These are phyloP conservation scores for Magnusiomyces paraingens DNA, from an alignment of 1,139 yeast genomes.

Conservation along the genomic window DNA sequence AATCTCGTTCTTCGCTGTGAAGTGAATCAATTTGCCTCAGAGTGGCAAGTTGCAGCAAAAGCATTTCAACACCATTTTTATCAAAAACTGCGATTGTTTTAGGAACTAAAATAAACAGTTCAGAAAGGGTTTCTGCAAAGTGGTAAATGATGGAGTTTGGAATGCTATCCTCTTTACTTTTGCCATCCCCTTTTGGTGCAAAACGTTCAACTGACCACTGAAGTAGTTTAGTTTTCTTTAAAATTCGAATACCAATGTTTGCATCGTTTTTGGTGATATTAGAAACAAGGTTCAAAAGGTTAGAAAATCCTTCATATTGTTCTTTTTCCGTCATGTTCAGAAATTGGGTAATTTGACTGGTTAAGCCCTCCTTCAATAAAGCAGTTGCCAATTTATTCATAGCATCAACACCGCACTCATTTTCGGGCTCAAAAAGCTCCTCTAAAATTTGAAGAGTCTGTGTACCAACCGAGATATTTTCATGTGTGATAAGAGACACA, in stretches of 20 bases:
- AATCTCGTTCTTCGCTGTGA: constrained; percentile 25
- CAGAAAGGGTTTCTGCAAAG: constrained; percentile 5
- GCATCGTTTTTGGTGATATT: neutral
- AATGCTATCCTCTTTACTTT: neutral
- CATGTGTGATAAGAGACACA: constrained; percentile 29
- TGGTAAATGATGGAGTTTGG: neutral
- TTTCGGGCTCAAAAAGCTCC: constrained; percentile 28
- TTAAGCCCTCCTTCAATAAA: constrained; percentile 1
- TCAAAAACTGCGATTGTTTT: constrained; percentile 9
- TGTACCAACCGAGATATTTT: constrained; percentile 32
- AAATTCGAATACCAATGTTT: neutral
- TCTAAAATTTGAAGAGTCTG: constrained; percentile 24
- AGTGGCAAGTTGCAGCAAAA: constrained; percentile 14
- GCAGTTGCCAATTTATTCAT: neutral
- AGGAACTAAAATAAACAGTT: constrained; percentile 4
- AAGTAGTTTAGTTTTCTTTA: neutral
- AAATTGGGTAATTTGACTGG: neutral
- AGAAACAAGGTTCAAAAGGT: neutral
- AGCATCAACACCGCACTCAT: constrained; percentile 12
- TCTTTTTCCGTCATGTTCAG: neutral
- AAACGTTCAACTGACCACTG: neutral
- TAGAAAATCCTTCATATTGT: constrained; percentile 1
- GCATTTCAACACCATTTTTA: constrained; percentile 6
- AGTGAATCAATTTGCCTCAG: constrained; percentile 10
- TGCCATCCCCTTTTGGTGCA: constrained; percentile 1